phyloP scores from a whole-genome alignment of 768 basidiomycete species.

The Multifurca ochricompacta region DNA sequence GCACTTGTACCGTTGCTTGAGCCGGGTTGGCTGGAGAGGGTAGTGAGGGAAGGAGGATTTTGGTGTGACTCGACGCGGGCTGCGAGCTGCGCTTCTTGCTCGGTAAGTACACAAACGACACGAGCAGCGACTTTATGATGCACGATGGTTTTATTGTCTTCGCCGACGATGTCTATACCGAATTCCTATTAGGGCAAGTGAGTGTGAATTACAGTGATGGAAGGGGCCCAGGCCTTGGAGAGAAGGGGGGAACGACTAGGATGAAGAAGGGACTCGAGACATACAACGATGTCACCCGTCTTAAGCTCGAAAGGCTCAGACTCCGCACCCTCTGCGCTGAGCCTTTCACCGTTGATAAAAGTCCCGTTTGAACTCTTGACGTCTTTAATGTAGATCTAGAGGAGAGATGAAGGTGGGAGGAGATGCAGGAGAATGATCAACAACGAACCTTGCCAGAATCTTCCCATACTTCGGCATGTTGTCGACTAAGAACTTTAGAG shows the following conservation, averaged over 20 bases:
- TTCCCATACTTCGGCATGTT: slow-evolving; percentile 99
- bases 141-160: slow-evolving; percentile 96
- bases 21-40: slow-evolving; percentile 31
- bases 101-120: slow-evolving; percentile 79
- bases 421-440: slow-evolving; percentile 12
- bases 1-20: slow-evolving; percentile 32
- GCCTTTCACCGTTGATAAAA: slow-evolving; percentile 92
- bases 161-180: slow-evolving; percentile 97
- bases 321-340: slow-evolving; percentile 83
- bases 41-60: slow-evolving; percentile 28
- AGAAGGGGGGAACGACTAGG: too few species aligned
- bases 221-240: too few species aligned
- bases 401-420: slow-evolving; percentile 16
- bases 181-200: slow-evolving; percentile 61
- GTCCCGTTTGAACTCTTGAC: slow-evolving; percentile 98
- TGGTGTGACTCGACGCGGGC: slow-evolving; percentile 65
- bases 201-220: slow-evolving; percentile 2
- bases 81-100: slow-evolving; percentile 75
- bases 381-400: slow-evolving; percentile 94
- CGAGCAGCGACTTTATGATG: slow-evolving; percentile 98
- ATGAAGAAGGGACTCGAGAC: slow-evolving; percentile 28
- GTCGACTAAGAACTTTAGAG: slow-evolving; percentile 86
- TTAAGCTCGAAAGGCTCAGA: slow-evolving; percentile 92
- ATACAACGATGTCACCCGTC: slow-evolving; percentile 90
- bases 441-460: slow-evolving; percentile 69